Evolutionary conservation across 2,329 filamentous ascomycete species (phyloP), one percentile per base, ranked within the genome.

Genomic region (Xylogone sp.): DNA sequence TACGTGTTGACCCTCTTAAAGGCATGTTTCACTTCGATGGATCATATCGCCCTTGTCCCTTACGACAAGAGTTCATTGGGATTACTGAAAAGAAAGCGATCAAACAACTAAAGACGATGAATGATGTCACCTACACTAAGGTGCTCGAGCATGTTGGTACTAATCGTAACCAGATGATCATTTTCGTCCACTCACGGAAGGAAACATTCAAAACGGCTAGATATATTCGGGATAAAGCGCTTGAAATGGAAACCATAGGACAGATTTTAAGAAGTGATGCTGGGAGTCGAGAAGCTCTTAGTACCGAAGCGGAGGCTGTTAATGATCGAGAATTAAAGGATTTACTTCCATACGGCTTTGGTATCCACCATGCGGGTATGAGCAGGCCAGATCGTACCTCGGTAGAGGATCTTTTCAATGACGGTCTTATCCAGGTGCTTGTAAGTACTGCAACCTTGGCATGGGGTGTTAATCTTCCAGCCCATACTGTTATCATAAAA

Each of bases 101-200:
- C 73, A 99, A 97, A 72, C 94, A 99, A 69, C 76, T 99, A 50
- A 97, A 97, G 78, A 95, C 89, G 1, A 99, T 99, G 94, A 99
- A 99, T 65, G 94, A 99, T 62, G 92, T 99, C 50, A 97, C 91
- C 52, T 99, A 99, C 70, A 95, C 86, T 58, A 99, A 99, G 70
- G 92, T 97, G 22, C 82, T 99, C 50, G 94, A 99, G 69, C 93
- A 97, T 66, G 93, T 97, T 24, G 94, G 94, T 6, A 86, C 87
- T 53, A 87, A 95, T 64, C 84, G 89, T 57, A 96, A 99, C 63
- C 94, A 99, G 69, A 97, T 99, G 92, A 83, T 99, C 39, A 96
- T 99, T 53, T 99, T 99, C 65, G 94, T 99, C 5, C 95, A 99
- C 68, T 99, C 95, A 31, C 82, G 94, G 62, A 99, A 99, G 66